Evolutionary conservation across 169 alveolate species (phyloP).

Genomic region (Condylostoma magnum): DNA sequence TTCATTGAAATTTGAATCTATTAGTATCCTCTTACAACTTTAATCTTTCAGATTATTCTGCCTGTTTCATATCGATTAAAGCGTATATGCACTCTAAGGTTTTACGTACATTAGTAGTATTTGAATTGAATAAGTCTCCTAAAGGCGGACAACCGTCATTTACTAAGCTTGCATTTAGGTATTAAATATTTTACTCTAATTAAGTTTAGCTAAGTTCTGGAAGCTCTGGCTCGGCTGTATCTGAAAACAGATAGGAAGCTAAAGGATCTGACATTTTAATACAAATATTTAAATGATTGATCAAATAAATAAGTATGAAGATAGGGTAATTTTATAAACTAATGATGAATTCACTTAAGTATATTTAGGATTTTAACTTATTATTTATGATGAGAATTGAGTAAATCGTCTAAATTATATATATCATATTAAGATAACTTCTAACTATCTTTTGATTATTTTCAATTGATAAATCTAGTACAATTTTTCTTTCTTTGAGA

Average conservation of each 20-base stretch:
- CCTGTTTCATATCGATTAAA: background rate
- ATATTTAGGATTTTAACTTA: too few species aligned
- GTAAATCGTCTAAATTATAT: too few species aligned
- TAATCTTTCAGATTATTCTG: slow-evolving; percentile 6
- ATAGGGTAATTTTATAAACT: too few species aligned
- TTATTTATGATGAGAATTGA: too few species aligned
- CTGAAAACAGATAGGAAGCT: background rate
- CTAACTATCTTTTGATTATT: too few species aligned
- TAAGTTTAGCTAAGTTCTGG: too few species aligned
- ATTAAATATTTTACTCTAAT: background rate
- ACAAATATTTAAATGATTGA: too few species aligned
- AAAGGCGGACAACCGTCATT: slow-evolving; percentile 1
- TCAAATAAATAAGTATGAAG: too few species aligned
- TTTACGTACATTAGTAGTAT: background rate
- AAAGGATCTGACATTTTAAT: background rate
- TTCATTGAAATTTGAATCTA: background rate
- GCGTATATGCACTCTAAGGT: slow-evolving; percentile 20
- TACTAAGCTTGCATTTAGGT: background rate
- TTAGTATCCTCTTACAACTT: slow-evolving; percentile 12
- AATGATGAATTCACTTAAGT: too few species aligned
- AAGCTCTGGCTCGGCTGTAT: background rate
- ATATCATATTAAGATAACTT: too few species aligned
- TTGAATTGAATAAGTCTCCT: slow-evolving; percentile 18
- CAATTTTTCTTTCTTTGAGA: too few species aligned
- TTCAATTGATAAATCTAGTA: too few species aligned